These are phyloP conservation scores for Camellia japonica DNA, from an alignment of 148 eudicot species.

Conservation along the genomic window DNA sequence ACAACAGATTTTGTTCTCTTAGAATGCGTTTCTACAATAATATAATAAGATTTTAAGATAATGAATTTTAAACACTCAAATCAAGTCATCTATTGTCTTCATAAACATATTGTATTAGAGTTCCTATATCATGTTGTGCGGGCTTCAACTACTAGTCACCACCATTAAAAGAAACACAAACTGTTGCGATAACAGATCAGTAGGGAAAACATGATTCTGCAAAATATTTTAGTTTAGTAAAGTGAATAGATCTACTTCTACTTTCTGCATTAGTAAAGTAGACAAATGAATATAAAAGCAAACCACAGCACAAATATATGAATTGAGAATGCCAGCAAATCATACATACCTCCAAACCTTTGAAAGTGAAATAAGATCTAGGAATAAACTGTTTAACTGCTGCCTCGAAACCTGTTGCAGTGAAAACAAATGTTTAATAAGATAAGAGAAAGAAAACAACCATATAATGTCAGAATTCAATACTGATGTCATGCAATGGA, in stretches of 20 bases:
- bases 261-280: neutral
- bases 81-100: no score
- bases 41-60: no score
- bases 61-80: no score
- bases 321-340: neutral
- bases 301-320: neutral
- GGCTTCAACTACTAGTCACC: neutral
- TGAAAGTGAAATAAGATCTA: slow-evolving; percentile 37
- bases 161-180: neutral
- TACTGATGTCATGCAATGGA: neutral
- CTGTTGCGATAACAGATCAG: neutral
- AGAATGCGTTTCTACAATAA: no score
- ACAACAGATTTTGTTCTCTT: no score
- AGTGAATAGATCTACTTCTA: neutral
- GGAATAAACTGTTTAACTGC: slow-evolving; percentile 35
- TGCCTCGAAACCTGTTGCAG: slow-evolving; percentile 45
- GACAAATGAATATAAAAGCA: neutral
- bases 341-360: slow-evolving; percentile 37
- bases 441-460: neutral
- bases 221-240: neutral
- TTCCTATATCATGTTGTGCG: no score
- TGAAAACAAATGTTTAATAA: neutral
- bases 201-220: neutral
- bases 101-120: no score
- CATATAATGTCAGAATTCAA: neutral